A percentile compares a stretch with the other conserved stretches of the same genome.
phyloP scores from a whole-genome alignment of 805 yeast genomes.

The Starmerella khaoyaiensis region DNA sequence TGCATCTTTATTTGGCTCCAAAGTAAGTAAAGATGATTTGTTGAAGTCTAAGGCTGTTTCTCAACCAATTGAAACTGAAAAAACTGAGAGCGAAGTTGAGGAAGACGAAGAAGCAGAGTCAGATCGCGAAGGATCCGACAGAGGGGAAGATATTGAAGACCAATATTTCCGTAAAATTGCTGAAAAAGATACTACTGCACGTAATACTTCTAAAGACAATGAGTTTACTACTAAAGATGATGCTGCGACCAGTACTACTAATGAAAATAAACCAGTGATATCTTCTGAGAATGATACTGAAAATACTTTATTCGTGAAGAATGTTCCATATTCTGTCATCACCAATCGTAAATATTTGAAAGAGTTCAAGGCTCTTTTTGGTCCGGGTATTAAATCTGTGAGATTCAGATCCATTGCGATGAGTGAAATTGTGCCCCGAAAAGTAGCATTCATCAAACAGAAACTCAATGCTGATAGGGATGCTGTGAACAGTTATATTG shows the following conservation, averaged over 20 bases:
- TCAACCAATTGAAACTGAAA: background rate
- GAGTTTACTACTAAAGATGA: background rate
- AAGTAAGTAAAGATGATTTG: conserved; percentile 17
- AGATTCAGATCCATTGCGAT: conserved; percentile 90
- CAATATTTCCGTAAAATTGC: conserved; percentile 1
- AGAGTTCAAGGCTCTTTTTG: conserved; percentile 52
- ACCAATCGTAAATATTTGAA: conserved; percentile 49
- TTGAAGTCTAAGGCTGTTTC: conserved; percentile 36
- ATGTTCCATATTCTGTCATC: conserved; percentile 54
- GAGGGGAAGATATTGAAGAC: background rate
- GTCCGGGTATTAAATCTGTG: conserved; percentile 35
- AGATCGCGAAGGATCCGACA: background rate
- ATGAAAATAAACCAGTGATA: background rate
- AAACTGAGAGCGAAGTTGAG: conserved; percentile 17
- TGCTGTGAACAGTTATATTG: conserved; percentile 78
- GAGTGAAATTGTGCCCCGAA: conserved; percentile 76
- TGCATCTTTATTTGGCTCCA: conserved; percentile 10
- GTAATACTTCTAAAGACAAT: background rate
- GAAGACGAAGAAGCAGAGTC: background rate
- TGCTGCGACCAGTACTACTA: background rate
- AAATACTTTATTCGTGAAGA: conserved; percentile 86
- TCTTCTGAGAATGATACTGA: conserved; percentile 55
- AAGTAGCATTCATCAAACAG: conserved; percentile 75
- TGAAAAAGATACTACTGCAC: background rate
- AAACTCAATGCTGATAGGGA: conserved; percentile 65